Percentiles rank a stretch among this genome's conserved stretches.
Conservation (phyloP, 495 filamentous ascomycete genomes). For the Aspergillus leporis region DNA sequence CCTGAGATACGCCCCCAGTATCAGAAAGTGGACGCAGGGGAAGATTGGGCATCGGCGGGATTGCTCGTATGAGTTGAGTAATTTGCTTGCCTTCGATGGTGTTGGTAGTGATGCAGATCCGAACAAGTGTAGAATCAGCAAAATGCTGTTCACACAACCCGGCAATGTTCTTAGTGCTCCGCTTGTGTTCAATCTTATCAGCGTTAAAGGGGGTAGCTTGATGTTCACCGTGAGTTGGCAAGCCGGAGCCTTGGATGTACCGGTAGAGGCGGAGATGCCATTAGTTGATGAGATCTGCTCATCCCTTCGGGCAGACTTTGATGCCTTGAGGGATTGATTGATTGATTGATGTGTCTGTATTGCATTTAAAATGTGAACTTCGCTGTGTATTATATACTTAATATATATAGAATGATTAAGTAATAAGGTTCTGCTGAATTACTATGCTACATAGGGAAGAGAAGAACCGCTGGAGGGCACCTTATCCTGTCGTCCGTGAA, state of each 20-base stretch:
- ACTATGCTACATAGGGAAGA: too few relatives aligned
- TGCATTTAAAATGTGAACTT: too few relatives aligned
- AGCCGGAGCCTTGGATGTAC: slow-evolving; percentile 16
- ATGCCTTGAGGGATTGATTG: background rate
- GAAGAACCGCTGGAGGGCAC: too few relatives aligned
- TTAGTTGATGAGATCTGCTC: background rate
- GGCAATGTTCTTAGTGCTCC: slow-evolving; percentile 17
- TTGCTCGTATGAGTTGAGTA: slow-evolving; percentile 24
- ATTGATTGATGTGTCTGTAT: too few relatives aligned
- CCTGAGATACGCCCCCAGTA: slow-evolving; percentile 15
- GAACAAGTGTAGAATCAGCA: slow-evolving; percentile 8
- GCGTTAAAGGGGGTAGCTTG: slow-evolving; percentile 20
- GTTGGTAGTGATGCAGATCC: background rate
- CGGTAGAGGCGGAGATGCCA: slow-evolving; percentile 11
- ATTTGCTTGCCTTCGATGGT: slow-evolving; percentile 20
- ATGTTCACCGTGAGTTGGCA: slow-evolving; percentile 26
- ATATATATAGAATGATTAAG: too few relatives aligned
- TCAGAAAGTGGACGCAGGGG: slow-evolving; percentile 13
- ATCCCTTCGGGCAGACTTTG: background rate
- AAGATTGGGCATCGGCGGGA: slow-evolving; percentile 20
- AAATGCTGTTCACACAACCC: slow-evolving; percentile 19
- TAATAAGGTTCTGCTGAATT: too few relatives aligned
- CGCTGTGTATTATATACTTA: too few relatives aligned
- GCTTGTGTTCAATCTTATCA: slow-evolving; percentile 20
- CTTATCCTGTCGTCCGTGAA: too few relatives aligned